Percentiles rank a stretch among this genome's conserved stretches.
Evolutionary conservation across 1,284 basidiomycete genomes (phyloP).

Genomic region (Tylopilus microsporus): DNA sequence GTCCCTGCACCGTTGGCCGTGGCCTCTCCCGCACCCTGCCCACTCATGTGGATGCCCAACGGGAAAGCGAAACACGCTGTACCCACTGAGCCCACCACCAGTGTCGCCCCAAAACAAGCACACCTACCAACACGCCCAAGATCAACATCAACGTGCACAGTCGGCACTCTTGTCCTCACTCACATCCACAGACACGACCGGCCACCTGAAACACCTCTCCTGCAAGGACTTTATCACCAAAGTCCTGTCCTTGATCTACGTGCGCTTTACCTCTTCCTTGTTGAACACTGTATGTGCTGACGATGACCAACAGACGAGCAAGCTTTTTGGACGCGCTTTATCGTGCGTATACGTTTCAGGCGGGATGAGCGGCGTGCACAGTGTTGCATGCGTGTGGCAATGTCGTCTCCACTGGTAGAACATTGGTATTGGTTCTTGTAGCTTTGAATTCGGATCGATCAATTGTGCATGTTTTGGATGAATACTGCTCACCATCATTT

Average conservation of each 20-base stretch:
- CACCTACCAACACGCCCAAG: constrained; percentile 6
- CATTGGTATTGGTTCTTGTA: not conserved
- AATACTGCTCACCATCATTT: constrained; percentile 13
- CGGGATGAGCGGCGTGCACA: constrained; percentile 12
- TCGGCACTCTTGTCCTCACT: constrained; percentile 32
- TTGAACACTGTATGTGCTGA: constrained; percentile 1
- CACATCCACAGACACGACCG: constrained; percentile 13
- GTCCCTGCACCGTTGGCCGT: constrained; percentile 32
- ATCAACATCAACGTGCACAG: constrained; percentile 23
- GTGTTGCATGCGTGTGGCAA: too few relatives aligned
- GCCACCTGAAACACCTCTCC: constrained; percentile 32
- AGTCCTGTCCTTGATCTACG: constrained; percentile 64
- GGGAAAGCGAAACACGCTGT: constrained; percentile 20
- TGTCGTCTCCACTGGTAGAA: too few relatives aligned
- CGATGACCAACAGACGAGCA: constrained; percentile 39
- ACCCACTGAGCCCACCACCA: constrained; percentile 6
- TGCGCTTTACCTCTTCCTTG: constrained; percentile 34
- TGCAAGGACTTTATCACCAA: constrained; percentile 65
- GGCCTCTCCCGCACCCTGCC: constrained; percentile 16
- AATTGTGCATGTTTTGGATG: constrained; percentile 7
- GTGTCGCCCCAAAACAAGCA: constrained; percentile 7
- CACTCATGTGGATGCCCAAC: constrained; percentile 16
- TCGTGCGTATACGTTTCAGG: constrained; percentile 42
- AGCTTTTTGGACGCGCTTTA: constrained; percentile 50
- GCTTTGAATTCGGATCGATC: constrained; percentile 8